A percentile compares a stretch with the other conserved stretches of the same genome.
Evolutionary conservation across 2,329 filamentous ascomycete genomes (phyloP).

Genomic region (Venturia aucupariae): DNA sequence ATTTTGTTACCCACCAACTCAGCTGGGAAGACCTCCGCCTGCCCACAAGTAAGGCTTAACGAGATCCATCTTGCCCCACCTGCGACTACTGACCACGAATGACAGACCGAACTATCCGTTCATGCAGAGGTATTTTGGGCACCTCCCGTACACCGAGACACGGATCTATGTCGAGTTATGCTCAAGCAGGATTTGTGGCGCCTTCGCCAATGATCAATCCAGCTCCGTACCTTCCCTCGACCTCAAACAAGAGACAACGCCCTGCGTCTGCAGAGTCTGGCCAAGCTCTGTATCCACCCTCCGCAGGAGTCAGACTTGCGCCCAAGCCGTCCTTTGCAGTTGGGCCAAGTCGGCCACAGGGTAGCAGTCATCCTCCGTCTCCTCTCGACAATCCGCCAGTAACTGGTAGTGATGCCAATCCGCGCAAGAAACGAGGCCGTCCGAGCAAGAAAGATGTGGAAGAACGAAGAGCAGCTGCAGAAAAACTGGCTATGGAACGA

Average conservation of each 20-base stretch:
- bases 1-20: background rate
- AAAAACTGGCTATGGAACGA: background rate
- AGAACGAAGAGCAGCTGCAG: constrained; percentile 4
- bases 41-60: background rate
- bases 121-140: background rate
- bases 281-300: background rate
- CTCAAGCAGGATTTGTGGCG: background rate
- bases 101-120: constrained; percentile 6
- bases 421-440: constrained; percentile 13
- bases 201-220: constrained; percentile 7
- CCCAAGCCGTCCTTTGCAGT: constrained; percentile 7
- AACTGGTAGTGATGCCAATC: background rate
- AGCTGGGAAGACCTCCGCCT: constrained; percentile 12
- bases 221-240: background rate
- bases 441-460: constrained; percentile 14
- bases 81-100: background rate
- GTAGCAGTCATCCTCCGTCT: background rate
- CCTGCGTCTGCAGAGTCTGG: constrained; percentile 2
- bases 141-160: background rate
- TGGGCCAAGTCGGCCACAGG: background rate
- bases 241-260: constrained; percentile 6
- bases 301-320: constrained; percentile 1
- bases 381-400: constrained; percentile 10
- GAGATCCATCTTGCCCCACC: background rate
- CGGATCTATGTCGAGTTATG: background rate